Percentiles rank a stretch among this genome's conserved stretches.
Evolutionary conservation across 352 stramenopile species (phyloP).

Genomic region (Blastocystis hominis): DNA sequence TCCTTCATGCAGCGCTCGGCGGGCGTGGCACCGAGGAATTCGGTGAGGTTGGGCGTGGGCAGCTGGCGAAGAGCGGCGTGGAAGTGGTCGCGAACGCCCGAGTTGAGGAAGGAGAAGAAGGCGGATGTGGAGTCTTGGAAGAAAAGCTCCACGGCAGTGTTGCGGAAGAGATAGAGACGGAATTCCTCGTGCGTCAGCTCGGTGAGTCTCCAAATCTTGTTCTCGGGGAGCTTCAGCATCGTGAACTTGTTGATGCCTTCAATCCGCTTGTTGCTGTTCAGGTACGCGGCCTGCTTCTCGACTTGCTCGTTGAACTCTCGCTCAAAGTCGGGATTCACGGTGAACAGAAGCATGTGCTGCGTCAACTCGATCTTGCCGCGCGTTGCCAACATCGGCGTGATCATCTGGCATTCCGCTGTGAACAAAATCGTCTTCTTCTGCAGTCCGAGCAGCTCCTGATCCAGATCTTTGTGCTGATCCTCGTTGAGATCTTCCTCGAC

Average conservation of each 20-base stretch:
- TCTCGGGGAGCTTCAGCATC: conserved; percentile 56
- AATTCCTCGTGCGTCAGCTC: conserved; percentile 54
- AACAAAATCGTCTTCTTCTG: not conserved
- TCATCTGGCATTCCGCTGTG: conserved; percentile 15
- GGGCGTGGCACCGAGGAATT: conserved; percentile 35
- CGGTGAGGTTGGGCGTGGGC: not conserved
- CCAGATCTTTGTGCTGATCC: not conserved
- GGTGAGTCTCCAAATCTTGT: conserved; percentile 36
- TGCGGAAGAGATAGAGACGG: conserved; percentile 48
- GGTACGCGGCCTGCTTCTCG: conserved; percentile 21
- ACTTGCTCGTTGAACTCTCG: conserved; percentile 43
- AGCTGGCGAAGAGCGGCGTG: not conserved
- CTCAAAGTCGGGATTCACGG: conserved; percentile 45
- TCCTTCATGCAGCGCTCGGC: conserved; percentile 31
- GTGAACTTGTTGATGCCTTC: conserved; percentile 45
- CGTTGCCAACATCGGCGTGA: conserved; percentile 10
- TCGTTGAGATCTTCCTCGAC: conserved; percentile 21
- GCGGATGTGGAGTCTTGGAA: conserved; percentile 51
- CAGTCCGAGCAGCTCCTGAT: not conserved
- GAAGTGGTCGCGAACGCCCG: not conserved
- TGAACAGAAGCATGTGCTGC: conserved; percentile 23
- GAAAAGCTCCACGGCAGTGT: conserved; percentile 60
- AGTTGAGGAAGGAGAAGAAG: conserved; percentile 45
- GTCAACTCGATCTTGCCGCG: conserved; percentile 41
- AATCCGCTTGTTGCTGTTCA: not conserved